Base-by-base conservation (phyloP, 768 basidiomycete species). In the Naganishia friedmannii region DNA sequence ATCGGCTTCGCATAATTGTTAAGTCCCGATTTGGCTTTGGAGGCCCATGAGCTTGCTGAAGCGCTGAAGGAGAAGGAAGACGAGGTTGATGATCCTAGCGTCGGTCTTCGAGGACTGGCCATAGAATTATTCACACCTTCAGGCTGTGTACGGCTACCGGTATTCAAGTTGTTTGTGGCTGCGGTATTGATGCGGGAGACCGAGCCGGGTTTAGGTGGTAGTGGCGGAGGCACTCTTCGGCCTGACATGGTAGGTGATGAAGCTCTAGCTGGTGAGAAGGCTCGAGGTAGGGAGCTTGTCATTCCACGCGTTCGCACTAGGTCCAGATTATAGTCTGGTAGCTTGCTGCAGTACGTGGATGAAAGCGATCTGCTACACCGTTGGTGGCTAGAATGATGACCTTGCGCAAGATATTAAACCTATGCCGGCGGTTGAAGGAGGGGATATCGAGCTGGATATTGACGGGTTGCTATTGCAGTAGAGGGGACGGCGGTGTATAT, bases 1-100 rank as follows among this genome's bases (percentile, higher is more conserved):
- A 63, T 63, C 3, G 60, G 60, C 46, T 63, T 63, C 23, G 60
- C 60, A 46, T 63, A 69, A 13, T 58, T 57, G 68, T 69, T 58
- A 4, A 58, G 39, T 45, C 39, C 46, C 0, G 56, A 60, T 53
- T 63, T 69, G 13, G 68, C 68, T 28, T 69, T 69, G 21, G 68
- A 69, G 23, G 56, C 56, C 60, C 37, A 63, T 45, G 60, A 63
- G 26, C 60, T 63, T 17, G 60, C 60, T 26, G 60, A 63, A 3
- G 60, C 60, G 21, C 37, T 45, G 31, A 69, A 60, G 4, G 23
- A 29, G 21, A 55, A 58, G 17, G 68, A 63, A 12, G 46, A 60
- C 39, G 68, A 60, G 15, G 68, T 19, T 8, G 57, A 0, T 1
- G 68, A 48, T 0, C 39, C 28, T 42, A 54, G 32, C 31, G 54